phyloP scores from a whole-genome alignment of 176 grass and related monocot genomes.

The Oryza coarctata region DNA sequence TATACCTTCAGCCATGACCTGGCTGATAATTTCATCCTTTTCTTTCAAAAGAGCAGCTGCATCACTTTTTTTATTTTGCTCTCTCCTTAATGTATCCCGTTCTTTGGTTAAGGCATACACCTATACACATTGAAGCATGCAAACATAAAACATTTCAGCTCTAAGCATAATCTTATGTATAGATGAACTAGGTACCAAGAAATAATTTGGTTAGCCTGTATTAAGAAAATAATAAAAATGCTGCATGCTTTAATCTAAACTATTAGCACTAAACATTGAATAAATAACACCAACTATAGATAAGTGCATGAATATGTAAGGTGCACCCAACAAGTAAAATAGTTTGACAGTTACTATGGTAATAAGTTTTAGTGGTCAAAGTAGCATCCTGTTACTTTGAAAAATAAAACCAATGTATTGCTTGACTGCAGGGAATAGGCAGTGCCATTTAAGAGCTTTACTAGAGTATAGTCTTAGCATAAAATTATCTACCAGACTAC shows the following conservation, averaged over 20 bases:
- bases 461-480: not conserved
- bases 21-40: constrained; percentile 98
- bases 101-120: constrained; percentile 91
- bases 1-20: constrained; percentile 99
- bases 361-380: not conserved
- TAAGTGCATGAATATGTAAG: not conserved
- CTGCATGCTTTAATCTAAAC: not conserved
- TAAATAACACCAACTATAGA: not conserved
- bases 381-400: not conserved
- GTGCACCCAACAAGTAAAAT: constrained; percentile 6
- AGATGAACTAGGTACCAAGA: constrained; percentile 4
- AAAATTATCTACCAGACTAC: not conserved
- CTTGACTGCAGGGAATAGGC: not conserved
- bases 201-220: not conserved
- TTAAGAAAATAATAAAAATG: constrained; percentile 8
- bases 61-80: constrained; percentile 96
- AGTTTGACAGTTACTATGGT: not conserved
- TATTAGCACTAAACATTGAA: not conserved
- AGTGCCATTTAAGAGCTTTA: not conserved
- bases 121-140: constrained; percentile 48
- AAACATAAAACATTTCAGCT: constrained; percentile 13
- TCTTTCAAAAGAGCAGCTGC: constrained; percentile 99
- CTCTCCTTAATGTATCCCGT: constrained; percentile 95
- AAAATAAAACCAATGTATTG: not conserved
- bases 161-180: constrained; percentile 14